Percentiles rank a stretch among this genome's conserved stretches.
These are phyloP conservation scores for Suillus placidus DNA, from an alignment of 768 basidiomycete species.

Conservation along the genomic window DNA sequence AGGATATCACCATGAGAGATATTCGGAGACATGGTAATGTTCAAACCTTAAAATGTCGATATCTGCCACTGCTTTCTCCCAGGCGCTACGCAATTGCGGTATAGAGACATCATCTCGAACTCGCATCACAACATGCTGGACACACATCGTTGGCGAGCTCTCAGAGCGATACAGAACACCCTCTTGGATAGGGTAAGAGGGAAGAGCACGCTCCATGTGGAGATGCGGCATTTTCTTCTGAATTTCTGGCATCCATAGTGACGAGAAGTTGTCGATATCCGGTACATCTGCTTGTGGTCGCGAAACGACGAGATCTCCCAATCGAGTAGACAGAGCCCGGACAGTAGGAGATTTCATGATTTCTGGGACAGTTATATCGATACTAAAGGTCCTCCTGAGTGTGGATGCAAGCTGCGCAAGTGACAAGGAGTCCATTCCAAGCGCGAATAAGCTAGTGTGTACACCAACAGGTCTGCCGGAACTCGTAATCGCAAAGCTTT, in stretches of 20 bases:
- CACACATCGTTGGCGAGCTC: slow-evolving; percentile 41
- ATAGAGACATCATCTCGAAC: slow-evolving; percentile 27
- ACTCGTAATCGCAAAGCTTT: background rate
- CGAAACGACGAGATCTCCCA: slow-evolving; percentile 12
- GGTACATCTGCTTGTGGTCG: background rate
- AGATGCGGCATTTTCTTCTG: slow-evolving; percentile 9
- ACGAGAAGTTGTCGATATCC: slow-evolving; percentile 20
- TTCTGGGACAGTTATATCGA: slow-evolving; percentile 28
- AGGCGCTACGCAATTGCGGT: slow-evolving; percentile 33
- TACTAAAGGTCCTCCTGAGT: slow-evolving; percentile 22
- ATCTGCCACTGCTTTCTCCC: slow-evolving; percentile 32
- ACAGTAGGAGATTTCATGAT: slow-evolving; percentile 33
- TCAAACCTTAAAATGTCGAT: slow-evolving; percentile 33
- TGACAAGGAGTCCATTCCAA: slow-evolving; percentile 37
- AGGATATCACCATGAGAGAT: background rate
- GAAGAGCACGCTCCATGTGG: slow-evolving; percentile 32
- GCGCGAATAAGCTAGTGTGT: slow-evolving; percentile 34
- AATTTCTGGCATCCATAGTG: slow-evolving; percentile 20
- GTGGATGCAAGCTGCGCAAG: slow-evolving; percentile 26
- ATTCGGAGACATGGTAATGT: background rate
- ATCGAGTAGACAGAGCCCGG: slow-evolving; percentile 22
- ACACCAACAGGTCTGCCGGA: slow-evolving; percentile 14
- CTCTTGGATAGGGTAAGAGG: slow-evolving; percentile 50
- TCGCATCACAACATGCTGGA: slow-evolving; percentile 45
- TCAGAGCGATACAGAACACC: slow-evolving; percentile 47